A percentile compares a stretch with the other conserved stretches of the same genome.
Conservation (phyloP, 805 yeast species). For the Lipomyces sp. region DNA sequence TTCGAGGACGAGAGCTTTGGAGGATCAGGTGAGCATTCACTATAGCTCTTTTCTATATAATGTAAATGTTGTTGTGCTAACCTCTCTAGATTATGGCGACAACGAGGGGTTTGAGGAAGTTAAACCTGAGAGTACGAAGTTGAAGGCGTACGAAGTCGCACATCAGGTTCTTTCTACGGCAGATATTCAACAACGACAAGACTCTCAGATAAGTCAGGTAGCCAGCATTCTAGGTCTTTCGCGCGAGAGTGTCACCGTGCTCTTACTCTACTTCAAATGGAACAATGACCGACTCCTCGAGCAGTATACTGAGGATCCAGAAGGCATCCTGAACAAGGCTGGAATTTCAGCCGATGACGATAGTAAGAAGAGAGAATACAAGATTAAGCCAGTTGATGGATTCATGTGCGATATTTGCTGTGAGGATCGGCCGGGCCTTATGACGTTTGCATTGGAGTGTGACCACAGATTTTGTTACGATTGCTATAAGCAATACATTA, state of each 20-base stretch:
- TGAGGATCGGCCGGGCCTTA: conserved; percentile 51
- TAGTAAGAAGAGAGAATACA: conserved; percentile 32
- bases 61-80: conserved; percentile 2
- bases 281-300: conserved; percentile 63
- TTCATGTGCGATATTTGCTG: conserved; percentile 75
- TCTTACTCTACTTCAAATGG: conserved; percentile 61
- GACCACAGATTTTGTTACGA: conserved; percentile 69
- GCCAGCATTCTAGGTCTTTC: conserved; percentile 49
- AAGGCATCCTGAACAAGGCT: conserved; percentile 45
- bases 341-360: conserved; percentile 43
- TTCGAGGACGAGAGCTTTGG: conserved; percentile 33
- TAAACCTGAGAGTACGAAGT: conserved; percentile 36
- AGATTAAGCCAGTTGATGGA: conserved; percentile 39
- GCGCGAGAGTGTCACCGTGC: conserved; percentile 49
- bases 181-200: conserved; percentile 43
- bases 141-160: conserved; percentile 40
- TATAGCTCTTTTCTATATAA: no score
- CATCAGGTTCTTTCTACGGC: conserved; percentile 36
- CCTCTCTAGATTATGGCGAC: conserved; percentile 26
- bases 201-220: conserved; percentile 46
- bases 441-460: conserved; percentile 64
- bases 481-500: conserved; percentile 70
- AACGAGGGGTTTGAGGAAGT: conserved; percentile 38
- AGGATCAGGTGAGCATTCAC: conserved; percentile 28
- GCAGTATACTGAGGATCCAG: conserved; percentile 55